Evolutionary conservation across 352 stramenopile genomes (phyloP), one percentile per base, ranked within the genome.

Genomic region (Phytophthora meadii): DNA sequence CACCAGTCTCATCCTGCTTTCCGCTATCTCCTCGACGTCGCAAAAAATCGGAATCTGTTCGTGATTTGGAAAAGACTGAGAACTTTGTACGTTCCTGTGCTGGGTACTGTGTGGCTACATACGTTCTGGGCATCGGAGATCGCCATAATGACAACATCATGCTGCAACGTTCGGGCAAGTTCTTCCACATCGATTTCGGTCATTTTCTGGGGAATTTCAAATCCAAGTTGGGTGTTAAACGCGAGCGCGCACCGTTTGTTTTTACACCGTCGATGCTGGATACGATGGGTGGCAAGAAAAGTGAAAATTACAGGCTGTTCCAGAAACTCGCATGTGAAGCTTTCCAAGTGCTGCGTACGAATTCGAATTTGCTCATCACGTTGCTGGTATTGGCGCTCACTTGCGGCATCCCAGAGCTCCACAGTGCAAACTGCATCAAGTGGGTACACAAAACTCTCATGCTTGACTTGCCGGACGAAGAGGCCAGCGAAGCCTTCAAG

Each of bases 181-280:
- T 98, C 22, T 98, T 99, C 74, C 96, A 99, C 84, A 98, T 99
- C 51, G 96, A 99, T 54, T 99, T 98, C 65, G 95, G 96, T 1
- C 94, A 98, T 64, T 98, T 98, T 51, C 69, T 98, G 25, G 94
- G 94, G n/a, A 97, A 98, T 48, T 98, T 98, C 72, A 98, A 98
- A 73, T 90, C 76, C 22, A 98, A 98, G 60, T 58, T 97, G 12
- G 94, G 94, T 8, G 82, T 98, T 40, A 97, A 97, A 64, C 78
- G 93, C 6, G 94, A 98, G 65, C 85, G 87, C 24, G 84, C 90
- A 1, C 88, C 88, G 30, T 98, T 98, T 55, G 82, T 98, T n/a
- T 96, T 98, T 51, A 98, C 94, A 0, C 86, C 85, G 3, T 84
- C 87, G 11, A 97, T 98, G 87, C 77, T 89, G 14, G 61, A 95